A percentile compares a stretch with the other conserved stretches of the same genome.
Evolutionary conservation across 1,139 yeast genomes (phyloP).

Genomic region (Hyphopichia wangnamkhiaoensis): DNA sequence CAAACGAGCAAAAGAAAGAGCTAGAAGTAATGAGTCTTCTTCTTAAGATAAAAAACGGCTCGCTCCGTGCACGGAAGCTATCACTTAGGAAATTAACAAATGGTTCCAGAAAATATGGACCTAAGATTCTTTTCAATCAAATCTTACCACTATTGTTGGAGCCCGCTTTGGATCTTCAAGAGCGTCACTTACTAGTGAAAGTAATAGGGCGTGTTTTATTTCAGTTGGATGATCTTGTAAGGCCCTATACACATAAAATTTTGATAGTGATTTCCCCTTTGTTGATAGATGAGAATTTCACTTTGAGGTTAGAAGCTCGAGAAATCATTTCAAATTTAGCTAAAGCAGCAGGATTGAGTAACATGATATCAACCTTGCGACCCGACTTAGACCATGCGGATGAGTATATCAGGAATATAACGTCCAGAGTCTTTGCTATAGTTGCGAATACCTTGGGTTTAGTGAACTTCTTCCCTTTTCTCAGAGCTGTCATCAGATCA

Average conservation of each 20-base stretch:
- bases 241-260: slow-evolving; percentile 76
- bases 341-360: slow-evolving; percentile 80
- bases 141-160: slow-evolving; percentile 77
- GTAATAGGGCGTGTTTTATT: slow-evolving; percentile 68
- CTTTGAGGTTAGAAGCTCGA: slow-evolving; percentile 73
- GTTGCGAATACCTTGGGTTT: slow-evolving; percentile 83
- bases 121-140: slow-evolving; percentile 65
- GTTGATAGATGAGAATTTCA: slow-evolving; percentile 75
- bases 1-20: slow-evolving; percentile 59
- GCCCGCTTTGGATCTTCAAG: slow-evolving; percentile 74
- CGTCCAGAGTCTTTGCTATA: slow-evolving; percentile 81
- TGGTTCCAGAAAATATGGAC: slow-evolving; percentile 66
- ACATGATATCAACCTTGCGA: slow-evolving; percentile 72
- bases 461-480: slow-evolving; percentile 69
- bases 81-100: slow-evolving; percentile 71
- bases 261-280: slow-evolving; percentile 77
- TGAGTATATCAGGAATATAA: slow-evolving; percentile 76
- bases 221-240: slow-evolving; percentile 61
- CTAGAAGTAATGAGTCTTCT: slow-evolving; percentile 63
- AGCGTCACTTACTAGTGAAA: slow-evolving; percentile 79
- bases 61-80: slow-evolving; percentile 64
- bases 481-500: slow-evolving; percentile 79
- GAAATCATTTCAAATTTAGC: slow-evolving; percentile 76
- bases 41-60: slow-evolving; percentile 76
- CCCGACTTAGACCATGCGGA: slow-evolving; percentile 84